Base-by-base conservation (phyloP, 352 stramenopile genomes). In the Detonula confervacea region DNA sequence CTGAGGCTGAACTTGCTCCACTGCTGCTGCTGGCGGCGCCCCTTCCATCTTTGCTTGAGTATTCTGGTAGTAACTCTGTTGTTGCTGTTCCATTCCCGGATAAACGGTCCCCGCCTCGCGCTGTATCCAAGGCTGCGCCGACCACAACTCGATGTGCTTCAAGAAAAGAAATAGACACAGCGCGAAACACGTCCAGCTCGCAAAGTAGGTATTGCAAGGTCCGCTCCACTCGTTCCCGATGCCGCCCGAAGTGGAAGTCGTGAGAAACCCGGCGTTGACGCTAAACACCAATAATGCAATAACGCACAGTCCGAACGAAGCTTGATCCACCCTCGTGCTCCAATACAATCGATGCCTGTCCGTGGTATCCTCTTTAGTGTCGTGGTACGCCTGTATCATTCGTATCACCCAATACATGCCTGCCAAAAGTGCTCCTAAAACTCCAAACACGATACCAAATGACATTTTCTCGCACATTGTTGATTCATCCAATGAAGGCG, bases 161-260 rank as follows among this genome's bases (percentile, higher is more conserved):
- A 71, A 24, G 2, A 60, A 6, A 1, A 71, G 25, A 47, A 61
- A 59, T 9, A 71, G 20, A 12, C 62, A 27, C 12, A 71, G 1
- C 24, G 20, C 62, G 20, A 71, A 46, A n/a, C 62, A 71, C 20
- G 46, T 71, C 62, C 62, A 71, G 30, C 62, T 71, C 12, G 62
- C 1, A 47, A 71, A 9, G 62, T 61, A 59, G 1, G 61, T 14
- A 55, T 71, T 59, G 62, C 62, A 71, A 24, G 62, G 62, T 16
- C 46, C 46, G 25, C 22, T 39, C 6, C n/a, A n/a, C n/a, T 44
- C 35, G 6, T 6, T 54, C 18, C 57, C 25, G 22, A 42, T 7
- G 29, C 57, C 56, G 4, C 46, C 62, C 1, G 61, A 56, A 6
- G 61, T 42, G 1, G 62, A 24, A 11, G 9, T 47, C 1, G 62